Percentiles rank a stretch among this genome's conserved stretches.
phyloP scores from a whole-genome alignment of 306 rosid genomes.

The Leucaena leucocephala region DNA sequence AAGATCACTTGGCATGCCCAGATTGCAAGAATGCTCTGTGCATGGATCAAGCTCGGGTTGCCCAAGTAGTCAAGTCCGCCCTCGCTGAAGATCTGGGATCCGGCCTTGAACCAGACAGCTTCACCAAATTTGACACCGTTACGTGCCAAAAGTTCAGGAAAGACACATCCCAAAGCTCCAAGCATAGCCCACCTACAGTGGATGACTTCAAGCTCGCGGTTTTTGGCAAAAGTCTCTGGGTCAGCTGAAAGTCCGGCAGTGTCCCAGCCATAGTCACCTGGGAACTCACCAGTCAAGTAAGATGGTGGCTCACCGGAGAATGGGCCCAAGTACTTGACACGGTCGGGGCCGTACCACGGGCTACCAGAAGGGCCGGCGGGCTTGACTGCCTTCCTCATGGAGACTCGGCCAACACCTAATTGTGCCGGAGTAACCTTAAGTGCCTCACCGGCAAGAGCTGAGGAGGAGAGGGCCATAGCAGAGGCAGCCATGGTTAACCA shows the following conservation, averaged over 20 bases:
- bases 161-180: conserved; percentile 43
- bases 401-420: conserved; percentile 24
- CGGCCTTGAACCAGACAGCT: conserved; percentile 51
- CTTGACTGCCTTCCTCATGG: conserved; percentile 35
- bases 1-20: conserved; percentile 43
- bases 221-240: conserved; percentile 37
- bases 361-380: conserved; percentile 24
- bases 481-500: conserved; percentile 30
- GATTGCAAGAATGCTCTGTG: conserved; percentile 43
- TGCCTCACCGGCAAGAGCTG: conserved; percentile 37
- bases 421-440: conserved; percentile 26
- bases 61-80: conserved; percentile 46
- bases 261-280: conserved; percentile 36
- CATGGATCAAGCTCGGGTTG: conserved; percentile 33
- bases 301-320: conserved; percentile 47
- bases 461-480: conserved; percentile 41
- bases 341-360: conserved; percentile 28
- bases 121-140: conserved; percentile 50
- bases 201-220: conserved; percentile 8
- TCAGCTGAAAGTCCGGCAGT: conserved; percentile 46
- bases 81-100: conserved; percentile 46
- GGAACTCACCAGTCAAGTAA: conserved; percentile 9
- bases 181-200: background rate
- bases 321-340: conserved; percentile 49
- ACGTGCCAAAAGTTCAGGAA: conserved; percentile 43